Evolutionary conservation across 805 yeast species (phyloP), one percentile per base, ranked within the genome.

Genomic region (Cyberlindnera nakhonratchasimensis): DNA sequence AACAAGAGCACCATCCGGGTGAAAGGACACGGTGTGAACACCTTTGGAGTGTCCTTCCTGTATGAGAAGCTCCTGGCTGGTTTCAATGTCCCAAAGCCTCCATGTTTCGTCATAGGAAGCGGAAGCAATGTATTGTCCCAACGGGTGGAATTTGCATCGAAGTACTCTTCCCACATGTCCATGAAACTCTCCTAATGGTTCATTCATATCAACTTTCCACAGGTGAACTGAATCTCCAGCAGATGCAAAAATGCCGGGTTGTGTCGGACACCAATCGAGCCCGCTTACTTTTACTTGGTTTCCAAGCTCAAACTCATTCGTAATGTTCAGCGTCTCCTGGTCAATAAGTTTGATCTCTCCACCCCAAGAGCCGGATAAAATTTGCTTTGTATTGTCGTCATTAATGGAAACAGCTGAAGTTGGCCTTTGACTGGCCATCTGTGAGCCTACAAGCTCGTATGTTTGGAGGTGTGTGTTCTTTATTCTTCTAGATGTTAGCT

Each of bases 11-110:
- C 98, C 97, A 54, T 87, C 95, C 0, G 73, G 71, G 46, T 89
- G 95, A 47, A 83, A 74, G 1, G 75, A 64, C 3, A 85, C 59
- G 0, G 79, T 55, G 46, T 75, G 79, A 0, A 89, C 80, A 43
- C 80, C 93, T 52, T 79, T 81, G 1, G 85, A 66, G 57, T 91
- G 97, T 0, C 97, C 96, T 57, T 87, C 96, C 59, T 91, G 98
- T 45, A 76, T 68, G 30, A 76, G 65, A 6, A 91, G 54, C 40
- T 79, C 79, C 23, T 57, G 57, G 13, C 62, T 60, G 5, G 69
- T 73, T 11, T 65, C 63, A 0, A 79, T 50, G 60, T 91, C 96
- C 96, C 96, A 90, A 3, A 87, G 59, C 46, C 87, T 74, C 96
- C 96, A 91, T 0, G 96, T 86, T 50, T 71, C 71, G 62, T 91